These are phyloP conservation scores for Picea abies DNA, from an alignment of 83 land plant species.

Conservation along the genomic window DNA sequence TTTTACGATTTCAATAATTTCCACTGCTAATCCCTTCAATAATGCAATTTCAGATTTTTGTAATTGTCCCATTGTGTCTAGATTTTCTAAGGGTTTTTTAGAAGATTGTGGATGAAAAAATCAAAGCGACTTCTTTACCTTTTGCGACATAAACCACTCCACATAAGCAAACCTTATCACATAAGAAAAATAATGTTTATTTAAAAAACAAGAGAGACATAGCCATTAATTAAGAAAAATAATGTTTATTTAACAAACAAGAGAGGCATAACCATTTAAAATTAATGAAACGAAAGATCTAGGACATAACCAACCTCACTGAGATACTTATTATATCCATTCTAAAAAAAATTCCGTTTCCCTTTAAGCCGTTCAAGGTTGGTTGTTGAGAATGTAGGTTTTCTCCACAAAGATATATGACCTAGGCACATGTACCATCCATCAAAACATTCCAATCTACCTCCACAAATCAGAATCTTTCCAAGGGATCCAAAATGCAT, in stretches of 20 bases:
- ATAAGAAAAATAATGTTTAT: too few species aligned
- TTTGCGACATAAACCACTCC: too few species aligned
- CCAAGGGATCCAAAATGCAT: constrained; percentile 95
- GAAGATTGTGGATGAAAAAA: too few species aligned
- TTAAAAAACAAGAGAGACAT: too few species aligned
- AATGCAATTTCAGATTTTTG: too few species aligned
- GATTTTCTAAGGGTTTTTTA: too few species aligned
- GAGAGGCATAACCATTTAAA: not conserved
- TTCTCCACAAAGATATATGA: constrained; percentile 86
- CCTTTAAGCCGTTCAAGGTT: constrained; percentile 66
- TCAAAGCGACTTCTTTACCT: too few species aligned
- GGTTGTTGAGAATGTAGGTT: constrained; percentile 71
- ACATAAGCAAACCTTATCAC: too few species aligned
- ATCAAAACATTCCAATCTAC: constrained; percentile 62
- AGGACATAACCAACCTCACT: constrained; percentile 47
- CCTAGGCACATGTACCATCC: constrained; percentile 84
- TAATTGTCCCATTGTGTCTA: too few species aligned
- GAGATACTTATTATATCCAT: constrained; percentile 57
- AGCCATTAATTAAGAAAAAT: too few species aligned
- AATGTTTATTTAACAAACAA: not conserved
- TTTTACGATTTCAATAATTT: constrained; percentile 11
- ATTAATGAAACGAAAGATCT: not conserved
- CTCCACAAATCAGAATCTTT: constrained; percentile 71
- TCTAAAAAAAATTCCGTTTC: constrained; percentile 93
- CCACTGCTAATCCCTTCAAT: too few species aligned